Evolutionary conservation across 352 stramenopile genomes (phyloP).

Genomic region (Bremia lactucae): DNA sequence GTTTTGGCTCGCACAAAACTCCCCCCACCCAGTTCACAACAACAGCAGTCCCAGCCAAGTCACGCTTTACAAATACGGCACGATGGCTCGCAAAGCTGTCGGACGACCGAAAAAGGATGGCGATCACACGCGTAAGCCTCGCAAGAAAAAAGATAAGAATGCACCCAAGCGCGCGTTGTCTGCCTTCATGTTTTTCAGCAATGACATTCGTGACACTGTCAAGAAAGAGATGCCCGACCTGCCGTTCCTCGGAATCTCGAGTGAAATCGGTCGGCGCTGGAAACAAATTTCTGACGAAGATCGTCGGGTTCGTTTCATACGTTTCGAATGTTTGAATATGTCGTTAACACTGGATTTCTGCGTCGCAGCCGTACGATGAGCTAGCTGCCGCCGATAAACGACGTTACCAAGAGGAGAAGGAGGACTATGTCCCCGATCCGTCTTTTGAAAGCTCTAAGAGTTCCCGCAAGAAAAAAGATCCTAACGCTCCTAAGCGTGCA

Average conservation of each 20-base stretch:
- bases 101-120: conserved; percentile 60
- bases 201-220: conserved; percentile 82
- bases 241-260: conserved; percentile 77
- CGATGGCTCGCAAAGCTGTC: conserved; percentile 48
- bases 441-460: conserved; percentile 57
- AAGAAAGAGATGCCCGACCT: conserved; percentile 84
- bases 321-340: conserved; percentile 2
- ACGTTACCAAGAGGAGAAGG: conserved; percentile 82
- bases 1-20: conserved; percentile 3
- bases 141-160: conserved; percentile 89
- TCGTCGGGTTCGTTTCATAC: conserved; percentile 27
- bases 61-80: conserved; percentile 22
- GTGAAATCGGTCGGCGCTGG: conserved; percentile 80
- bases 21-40: conserved; percentile 33
- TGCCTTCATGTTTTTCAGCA: conserved; percentile 88
- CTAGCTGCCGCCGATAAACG: conserved; percentile 78
- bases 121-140: conserved; percentile 60
- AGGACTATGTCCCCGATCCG: conserved; percentile 82
- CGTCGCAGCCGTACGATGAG: conserved; percentile 64
- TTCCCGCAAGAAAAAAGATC: conserved; percentile 86
- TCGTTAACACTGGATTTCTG: no score
- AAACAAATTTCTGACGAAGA: conserved; percentile 61
- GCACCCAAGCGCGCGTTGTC: conserved; percentile 83
- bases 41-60: conserved; percentile 29
- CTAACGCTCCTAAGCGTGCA: conserved; percentile 89